Evolutionary conservation across 78 protist genomes (phyloP).

Genomic region (Dictyostelium purpureum): DNA sequence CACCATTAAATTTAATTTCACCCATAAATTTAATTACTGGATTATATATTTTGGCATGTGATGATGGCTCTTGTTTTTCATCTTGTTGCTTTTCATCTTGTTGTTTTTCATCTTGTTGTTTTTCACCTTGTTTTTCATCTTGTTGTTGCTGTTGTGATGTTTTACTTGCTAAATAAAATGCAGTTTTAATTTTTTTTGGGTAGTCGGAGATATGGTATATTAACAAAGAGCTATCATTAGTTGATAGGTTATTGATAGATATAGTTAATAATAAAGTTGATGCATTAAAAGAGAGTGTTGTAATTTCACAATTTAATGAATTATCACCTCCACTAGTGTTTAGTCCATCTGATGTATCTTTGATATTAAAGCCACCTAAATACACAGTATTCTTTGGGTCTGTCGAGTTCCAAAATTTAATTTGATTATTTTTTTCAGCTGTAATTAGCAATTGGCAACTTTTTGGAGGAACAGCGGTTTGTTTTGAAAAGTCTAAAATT

Average conservation of each 20-base stretch:
- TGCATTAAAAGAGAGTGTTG: slow-evolving; percentile 9
- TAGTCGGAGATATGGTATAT: not conserved
- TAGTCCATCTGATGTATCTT: not conserved
- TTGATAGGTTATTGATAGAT: too few species aligned
- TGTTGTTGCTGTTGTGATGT: not conserved
- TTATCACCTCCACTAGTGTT: not conserved
- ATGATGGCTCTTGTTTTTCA: not conserved
- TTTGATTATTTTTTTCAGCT: not conserved
- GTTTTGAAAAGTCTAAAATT: not conserved
- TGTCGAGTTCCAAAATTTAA: slow-evolving; percentile 36
- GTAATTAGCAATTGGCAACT: not conserved
- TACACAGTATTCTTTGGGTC: slow-evolving; percentile 4
- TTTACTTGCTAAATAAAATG: not conserved
- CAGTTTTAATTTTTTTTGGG: slow-evolving; percentile 25
- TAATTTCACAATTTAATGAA: not conserved
- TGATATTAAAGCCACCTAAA: not conserved
- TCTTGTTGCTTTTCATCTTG: not conserved
- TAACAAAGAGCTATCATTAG: not conserved
- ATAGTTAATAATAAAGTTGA: not conserved
- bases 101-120: not conserved
- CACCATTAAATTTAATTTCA: not conserved
- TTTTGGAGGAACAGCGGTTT: not conserved
- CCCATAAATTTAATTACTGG: slow-evolving; percentile 23
- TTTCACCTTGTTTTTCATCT: not conserved
- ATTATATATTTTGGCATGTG: not conserved